Percentiles rank a stretch among this genome's conserved stretches.
Conservation (phyloP, 2,329 filamentous ascomycete species). For the Basipetospora chlamydospora region DNA sequence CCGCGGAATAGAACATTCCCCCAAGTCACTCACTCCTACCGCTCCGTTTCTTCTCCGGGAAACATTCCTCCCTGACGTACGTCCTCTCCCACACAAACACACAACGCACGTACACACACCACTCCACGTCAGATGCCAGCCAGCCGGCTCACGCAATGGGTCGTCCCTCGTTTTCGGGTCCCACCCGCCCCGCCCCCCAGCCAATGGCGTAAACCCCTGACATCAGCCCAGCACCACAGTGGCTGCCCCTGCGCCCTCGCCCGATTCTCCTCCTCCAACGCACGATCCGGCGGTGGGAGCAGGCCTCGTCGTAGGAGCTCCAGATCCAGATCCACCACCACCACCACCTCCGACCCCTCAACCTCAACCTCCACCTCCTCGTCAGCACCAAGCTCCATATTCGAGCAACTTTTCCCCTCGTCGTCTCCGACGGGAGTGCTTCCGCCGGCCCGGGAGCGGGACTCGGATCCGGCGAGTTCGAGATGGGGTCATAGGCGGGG, state of each 20-base stretch:
- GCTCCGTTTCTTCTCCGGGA: too few relatives aligned
- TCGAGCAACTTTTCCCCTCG: constrained; percentile 5
- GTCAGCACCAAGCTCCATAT: not conserved
- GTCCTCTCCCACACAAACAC: too few relatives aligned
- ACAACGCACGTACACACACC: too few relatives aligned
- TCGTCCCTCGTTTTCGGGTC: constrained; percentile 3
- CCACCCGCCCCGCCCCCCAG: not conserved
- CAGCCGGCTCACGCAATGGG: constrained; percentile 6
- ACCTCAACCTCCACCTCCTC: constrained; percentile 2
- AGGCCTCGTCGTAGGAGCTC: not conserved
- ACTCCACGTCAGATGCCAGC: constrained; percentile 5
- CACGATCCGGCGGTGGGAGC: not conserved
- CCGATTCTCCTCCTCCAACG: constrained; percentile 5
- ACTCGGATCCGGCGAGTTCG: not conserved
- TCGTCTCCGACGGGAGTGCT: not conserved
- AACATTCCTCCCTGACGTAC: too few relatives aligned
- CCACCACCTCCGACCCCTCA: too few relatives aligned
- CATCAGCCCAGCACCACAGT: not conserved
- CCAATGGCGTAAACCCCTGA: constrained; percentile 1
- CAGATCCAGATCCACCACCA: not conserved
- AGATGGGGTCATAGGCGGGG: not conserved
- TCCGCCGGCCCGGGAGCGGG: not conserved
- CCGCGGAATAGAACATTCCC: too few relatives aligned
- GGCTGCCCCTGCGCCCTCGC: not conserved
- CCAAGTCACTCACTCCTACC: too few relatives aligned